phyloP scores from a whole-genome alignment of 257 asterid species.

The Capsicum rhomboideum region DNA sequence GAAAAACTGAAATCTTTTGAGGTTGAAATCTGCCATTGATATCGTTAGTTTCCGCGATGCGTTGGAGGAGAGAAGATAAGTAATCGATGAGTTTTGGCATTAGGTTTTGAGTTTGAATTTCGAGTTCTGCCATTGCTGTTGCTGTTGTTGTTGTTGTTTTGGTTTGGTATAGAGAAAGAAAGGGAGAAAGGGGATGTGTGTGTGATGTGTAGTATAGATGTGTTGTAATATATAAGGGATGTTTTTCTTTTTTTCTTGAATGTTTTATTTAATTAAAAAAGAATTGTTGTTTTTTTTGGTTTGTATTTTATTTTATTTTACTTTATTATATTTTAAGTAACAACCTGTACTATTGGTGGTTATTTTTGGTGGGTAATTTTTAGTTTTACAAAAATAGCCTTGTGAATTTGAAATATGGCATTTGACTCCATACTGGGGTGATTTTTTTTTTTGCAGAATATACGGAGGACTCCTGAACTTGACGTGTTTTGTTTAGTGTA shows the following conservation, averaged over 20 bases:
- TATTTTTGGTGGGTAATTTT: conserved; percentile 14
- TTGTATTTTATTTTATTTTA: not conserved
- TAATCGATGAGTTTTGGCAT: conserved; percentile 60
- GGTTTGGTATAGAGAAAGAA: not conserved
- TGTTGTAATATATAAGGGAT: conserved; percentile 22
- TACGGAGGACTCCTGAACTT: fast-evolving
- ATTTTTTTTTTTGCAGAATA: not conserved
- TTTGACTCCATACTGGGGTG: not conserved
- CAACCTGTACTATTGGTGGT: conserved; percentile 41
- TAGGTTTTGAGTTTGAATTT: conserved; percentile 29
- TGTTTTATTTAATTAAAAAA: not conserved
- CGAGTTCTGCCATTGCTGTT: conserved; percentile 62
- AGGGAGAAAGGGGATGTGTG: not conserved
- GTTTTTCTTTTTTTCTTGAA: not conserved
- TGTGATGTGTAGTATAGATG: conserved; percentile 11
- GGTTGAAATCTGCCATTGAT: conserved; percentile 21
- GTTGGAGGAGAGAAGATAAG: conserved; percentile 78
- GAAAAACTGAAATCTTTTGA: conserved; percentile 71
- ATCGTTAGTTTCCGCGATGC: conserved; percentile 75
- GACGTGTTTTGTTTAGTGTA: not conserved
- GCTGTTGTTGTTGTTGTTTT: not conserved
- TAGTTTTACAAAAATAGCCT: conserved; percentile 21
- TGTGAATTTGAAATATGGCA: conserved; percentile 20
- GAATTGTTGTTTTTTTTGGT: not conserved
- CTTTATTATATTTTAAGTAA: conserved; percentile 4